Evolutionary conservation across 805 yeast genomes (phyloP), one percentile per base, ranked within the genome.

Genomic region (Candida tallmaniae): DNA sequence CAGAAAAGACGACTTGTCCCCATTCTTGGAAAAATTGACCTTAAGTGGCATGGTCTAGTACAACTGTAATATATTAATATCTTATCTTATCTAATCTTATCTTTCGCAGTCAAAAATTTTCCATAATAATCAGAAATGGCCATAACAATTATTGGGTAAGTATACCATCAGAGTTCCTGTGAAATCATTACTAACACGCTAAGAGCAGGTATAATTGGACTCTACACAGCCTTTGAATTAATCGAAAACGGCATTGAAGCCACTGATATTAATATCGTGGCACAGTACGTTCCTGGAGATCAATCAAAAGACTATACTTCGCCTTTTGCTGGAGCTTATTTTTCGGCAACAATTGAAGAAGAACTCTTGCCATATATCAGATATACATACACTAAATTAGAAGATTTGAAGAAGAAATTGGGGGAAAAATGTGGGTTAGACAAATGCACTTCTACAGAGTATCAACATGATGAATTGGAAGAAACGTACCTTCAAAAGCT

Each of bases 11-110:
- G 98, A 93, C 54, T 64, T 93, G 42, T 69, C 87, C 4, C 85
- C 95, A 32, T 93, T 93, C 51, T 60, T 93, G 41, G 97, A 93
- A 54, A 76, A 78, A 39, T 63, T 90, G 41, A 85, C 95, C 8
- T 55, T 83, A 31, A 81, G 88, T 62, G 89, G 89, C 10, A 47
- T 63, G 32, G 50, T 62, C 17, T 60, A 50, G 30, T 18, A 20
- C 12, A 27, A 5, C 7, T 32, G 26, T 26, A 26, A 32, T 32
- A 32, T 20, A 27, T 15, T 9, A 6, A 30, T 22, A 17, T 14
- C 6, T 27, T 7, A 7, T 15, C 19, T 8, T 18, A 24, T 25
- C 20, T 26, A 26, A 14, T 15, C 29, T 23, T 21, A 31, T 31
- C 11, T 31, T 15, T 9, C 14, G 8, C 9, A 6, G 26, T 29